Evolutionary conservation across 2,329 filamentous ascomycete species (phyloP), one percentile per base, ranked within the genome.

Genomic region (Epichloe elymi): DNA sequence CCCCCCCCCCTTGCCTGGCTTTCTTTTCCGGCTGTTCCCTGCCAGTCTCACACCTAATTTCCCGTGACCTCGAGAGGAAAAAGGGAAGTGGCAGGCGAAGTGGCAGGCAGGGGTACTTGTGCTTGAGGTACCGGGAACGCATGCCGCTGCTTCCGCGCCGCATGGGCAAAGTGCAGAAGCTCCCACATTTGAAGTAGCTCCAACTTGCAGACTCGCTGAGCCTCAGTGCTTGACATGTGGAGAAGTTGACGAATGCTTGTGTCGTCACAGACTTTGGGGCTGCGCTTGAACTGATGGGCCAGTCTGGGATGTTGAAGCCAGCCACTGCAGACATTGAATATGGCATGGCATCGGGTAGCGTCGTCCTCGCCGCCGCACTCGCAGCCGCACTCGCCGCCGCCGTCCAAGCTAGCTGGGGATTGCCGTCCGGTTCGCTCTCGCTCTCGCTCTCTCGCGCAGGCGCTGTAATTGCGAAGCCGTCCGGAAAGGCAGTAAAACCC

Each of bases 61-160:
- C 37, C 44, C 23, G 38, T 15, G 17, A 23, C 42, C 49, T 30
- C 30, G 35, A 47, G 43, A 30, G 17, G 44, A 8, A 23, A 41
- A 33, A 37, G 40, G 49, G n/a, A 51, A 43, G 46, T 42, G 20
- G 11, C 11, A 15, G 36, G 19, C 12, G 2, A 51, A 43, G 46
- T 42, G 20, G 11, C 11, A 15, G 36, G 19, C 12, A 26, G 23
- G 26, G 23, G 23, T 26, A 26, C 23, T 26, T 26, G 23, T 26
- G 23, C 7, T 26, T 6, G 23, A 26, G 23, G 49, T 51, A 43
- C 43, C 12, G 17, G n/a, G 15, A 42, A 47, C 44, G 20, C 20
- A 30, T 51, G 49, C 49, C 49, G 49, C 49, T 47, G 44, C 49
- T 46, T 51, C 49, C 49, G 49, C 26, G 2, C 17, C 35, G 26